These are phyloP conservation scores for Cyclanthera cordifolia DNA, from an alignment of 306 rosid genomes.

Conservation along the genomic window DNA sequence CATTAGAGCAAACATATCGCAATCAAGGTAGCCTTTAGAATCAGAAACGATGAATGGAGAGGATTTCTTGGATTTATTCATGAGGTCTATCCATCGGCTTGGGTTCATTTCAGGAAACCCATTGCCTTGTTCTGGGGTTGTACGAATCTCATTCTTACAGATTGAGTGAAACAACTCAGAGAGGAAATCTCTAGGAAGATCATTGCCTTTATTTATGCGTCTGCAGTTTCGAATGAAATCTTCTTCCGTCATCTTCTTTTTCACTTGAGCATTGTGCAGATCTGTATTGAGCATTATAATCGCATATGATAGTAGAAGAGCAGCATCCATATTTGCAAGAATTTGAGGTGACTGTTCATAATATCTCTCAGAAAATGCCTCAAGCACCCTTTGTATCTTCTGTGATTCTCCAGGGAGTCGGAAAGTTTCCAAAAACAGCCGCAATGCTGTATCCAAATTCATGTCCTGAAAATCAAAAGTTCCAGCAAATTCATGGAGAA, in stretches of 20 bases:
- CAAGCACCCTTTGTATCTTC: constrained; percentile 96
- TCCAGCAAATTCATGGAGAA: constrained; percentile 95
- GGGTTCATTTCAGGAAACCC: constrained; percentile 96
- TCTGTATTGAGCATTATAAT: constrained; percentile 92
- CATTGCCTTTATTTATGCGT: constrained; percentile 84
- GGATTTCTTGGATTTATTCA: constrained; percentile 77
- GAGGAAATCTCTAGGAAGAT: constrained; percentile 84
- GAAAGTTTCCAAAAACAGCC: constrained; percentile 85
- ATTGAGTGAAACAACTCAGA: constrained; percentile 79
- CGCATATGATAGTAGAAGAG: constrained; percentile 80
- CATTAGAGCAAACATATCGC: constrained; percentile 93
- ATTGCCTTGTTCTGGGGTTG: constrained; percentile 82
- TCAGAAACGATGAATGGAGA: constrained; percentile 82
- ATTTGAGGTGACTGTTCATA: constrained; percentile 85
- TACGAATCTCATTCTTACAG: constrained; percentile 93
- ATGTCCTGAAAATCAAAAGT: constrained; percentile 97
- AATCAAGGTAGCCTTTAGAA: constrained; percentile 82
- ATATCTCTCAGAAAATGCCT: constrained; percentile 97
- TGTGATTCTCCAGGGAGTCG: constrained; percentile 97
- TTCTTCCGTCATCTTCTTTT: constrained; percentile 98
- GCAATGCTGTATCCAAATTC: constrained; percentile 92
- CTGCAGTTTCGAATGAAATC: constrained; percentile 84
- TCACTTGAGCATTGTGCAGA: constrained; percentile 92
- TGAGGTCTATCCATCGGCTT: constrained; percentile 88
- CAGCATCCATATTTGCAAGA: constrained; percentile 93